Conservation (phyloP, 208 protist species). For the Crithidia brevicula region DNA sequence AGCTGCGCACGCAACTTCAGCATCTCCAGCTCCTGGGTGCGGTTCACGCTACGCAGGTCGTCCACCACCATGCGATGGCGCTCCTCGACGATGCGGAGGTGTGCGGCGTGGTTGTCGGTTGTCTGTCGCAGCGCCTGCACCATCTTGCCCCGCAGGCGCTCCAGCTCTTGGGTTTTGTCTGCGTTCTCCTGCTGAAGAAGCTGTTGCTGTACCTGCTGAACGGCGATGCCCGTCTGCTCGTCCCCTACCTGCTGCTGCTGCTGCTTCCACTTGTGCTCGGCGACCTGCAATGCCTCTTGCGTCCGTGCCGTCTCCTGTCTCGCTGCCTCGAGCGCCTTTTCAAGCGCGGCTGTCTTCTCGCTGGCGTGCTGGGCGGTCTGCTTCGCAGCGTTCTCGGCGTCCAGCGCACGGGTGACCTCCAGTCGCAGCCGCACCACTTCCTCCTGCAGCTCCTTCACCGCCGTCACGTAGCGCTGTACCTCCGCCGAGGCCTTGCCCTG, state of each 20-base stretch:
- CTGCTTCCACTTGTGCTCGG: slow-evolving; percentile 27
- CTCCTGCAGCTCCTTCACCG: slow-evolving; percentile 33
- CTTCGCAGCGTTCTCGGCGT: slow-evolving; percentile 31
- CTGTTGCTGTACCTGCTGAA: slow-evolving; percentile 57
- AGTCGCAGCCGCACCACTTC: slow-evolving; percentile 38
- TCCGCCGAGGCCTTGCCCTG: slow-evolving; percentile 43
- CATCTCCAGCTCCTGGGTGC: slow-evolving; percentile 72
- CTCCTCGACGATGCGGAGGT: slow-evolving; percentile 82
- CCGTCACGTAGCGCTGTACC: slow-evolving; percentile 28
- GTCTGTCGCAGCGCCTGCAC: slow-evolving; percentile 66
- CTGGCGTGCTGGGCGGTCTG: slow-evolving; percentile 15
- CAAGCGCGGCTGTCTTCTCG: slow-evolving; percentile 2
- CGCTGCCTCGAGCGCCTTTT: slow-evolving; percentile 28
- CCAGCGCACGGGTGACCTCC: slow-evolving; percentile 44
- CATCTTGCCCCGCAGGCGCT: slow-evolving; percentile 74
- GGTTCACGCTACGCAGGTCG: slow-evolving; percentile 50
- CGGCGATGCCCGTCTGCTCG: slow-evolving; percentile 33
- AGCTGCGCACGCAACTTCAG: slow-evolving; percentile 76
- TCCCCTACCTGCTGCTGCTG: slow-evolving; percentile 35
- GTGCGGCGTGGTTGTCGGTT: slow-evolving; percentile 75
- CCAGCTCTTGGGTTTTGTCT: slow-evolving; percentile 74
- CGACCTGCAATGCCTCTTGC: slow-evolving; percentile 15
- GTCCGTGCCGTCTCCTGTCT: slow-evolving; percentile 24
- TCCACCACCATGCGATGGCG: slow-evolving; percentile 70
- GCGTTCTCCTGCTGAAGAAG: slow-evolving; percentile 64